These are phyloP conservation scores for Cicer chorassanicum DNA, from an alignment of 306 rosid species.

Conservation along the genomic window DNA sequence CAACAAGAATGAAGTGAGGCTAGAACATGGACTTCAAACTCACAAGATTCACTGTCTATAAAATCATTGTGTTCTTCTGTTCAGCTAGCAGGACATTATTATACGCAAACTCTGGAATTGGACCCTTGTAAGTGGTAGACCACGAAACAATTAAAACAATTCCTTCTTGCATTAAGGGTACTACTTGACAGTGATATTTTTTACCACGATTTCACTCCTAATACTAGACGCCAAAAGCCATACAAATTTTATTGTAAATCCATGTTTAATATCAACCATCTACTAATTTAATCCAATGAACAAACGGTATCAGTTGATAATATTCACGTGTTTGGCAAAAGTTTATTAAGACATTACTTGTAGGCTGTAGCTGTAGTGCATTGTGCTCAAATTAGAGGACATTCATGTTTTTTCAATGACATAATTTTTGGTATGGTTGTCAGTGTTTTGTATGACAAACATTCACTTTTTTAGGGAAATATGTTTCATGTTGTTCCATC, in stretches of 20 bases:
- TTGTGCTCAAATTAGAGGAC: background rate
- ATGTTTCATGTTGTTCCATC: slow-evolving; percentile 14
- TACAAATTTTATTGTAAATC: slow-evolving; percentile 11
- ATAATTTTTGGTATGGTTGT: slow-evolving; percentile 3
- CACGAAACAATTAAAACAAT: background rate
- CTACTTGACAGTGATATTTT: slow-evolving; percentile 1
- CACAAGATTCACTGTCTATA: slow-evolving; percentile 22
- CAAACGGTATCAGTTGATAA: slow-evolving; percentile 12
- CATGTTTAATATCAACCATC: slow-evolving; percentile 21
- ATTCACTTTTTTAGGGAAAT: slow-evolving; percentile 7
- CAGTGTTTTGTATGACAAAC: background rate
- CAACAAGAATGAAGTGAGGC: slow-evolving; percentile 2
- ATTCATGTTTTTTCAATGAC: slow-evolving; percentile 17
- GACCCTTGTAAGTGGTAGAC: slow-evolving; percentile 13
- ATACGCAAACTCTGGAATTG: slow-evolving; percentile 20
- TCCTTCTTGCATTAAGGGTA: background rate
- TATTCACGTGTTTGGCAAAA: slow-evolving; percentile 9
- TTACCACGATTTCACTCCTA: background rate
- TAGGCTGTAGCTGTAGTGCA: background rate
- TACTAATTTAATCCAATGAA: slow-evolving; percentile 13
- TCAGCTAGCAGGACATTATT: slow-evolving; percentile 26
- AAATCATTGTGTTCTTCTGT: slow-evolving; percentile 22
- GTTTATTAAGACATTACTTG: background rate
- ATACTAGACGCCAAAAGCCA: background rate
- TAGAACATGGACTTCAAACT: slow-evolving; percentile 32